A percentile compares a stretch with the other conserved stretches of the same genome.
phyloP scores from a whole-genome alignment of 2,329 filamentous ascomycete genomes.

The Coniochaeta sp. region DNA sequence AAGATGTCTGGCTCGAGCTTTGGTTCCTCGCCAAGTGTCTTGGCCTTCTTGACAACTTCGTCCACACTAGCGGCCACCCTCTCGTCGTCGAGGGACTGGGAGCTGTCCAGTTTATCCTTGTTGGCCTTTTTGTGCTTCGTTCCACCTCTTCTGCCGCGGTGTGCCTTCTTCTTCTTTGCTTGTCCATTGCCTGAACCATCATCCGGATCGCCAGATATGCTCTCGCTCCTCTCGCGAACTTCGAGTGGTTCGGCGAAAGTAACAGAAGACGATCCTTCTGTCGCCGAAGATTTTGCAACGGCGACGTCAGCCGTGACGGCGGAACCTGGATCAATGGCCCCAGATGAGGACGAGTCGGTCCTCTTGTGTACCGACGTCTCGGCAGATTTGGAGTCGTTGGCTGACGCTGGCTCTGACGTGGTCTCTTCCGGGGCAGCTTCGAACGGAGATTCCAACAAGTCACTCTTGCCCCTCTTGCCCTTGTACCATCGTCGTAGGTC shows the following conservation, averaged over 20 bases:
- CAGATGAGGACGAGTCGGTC: not conserved
- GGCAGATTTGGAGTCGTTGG: not conserved
- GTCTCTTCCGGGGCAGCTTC: not conserved
- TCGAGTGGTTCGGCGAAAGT: constrained; percentile 11
- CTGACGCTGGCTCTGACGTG: not conserved
- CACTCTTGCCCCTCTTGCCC: constrained; percentile 14
- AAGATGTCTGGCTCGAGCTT: constrained; percentile 55
- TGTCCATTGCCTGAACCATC: constrained; percentile 28
- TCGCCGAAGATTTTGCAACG: not conserved
- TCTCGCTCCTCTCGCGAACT: not conserved
- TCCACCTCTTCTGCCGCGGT: constrained; percentile 65
- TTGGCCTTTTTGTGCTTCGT: constrained; percentile 54
- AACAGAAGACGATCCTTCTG: constrained; percentile 6
- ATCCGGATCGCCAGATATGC: not conserved
- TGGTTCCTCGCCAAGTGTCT: constrained; percentile 45
- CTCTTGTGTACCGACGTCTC: not conserved
- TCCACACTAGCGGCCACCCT: constrained; percentile 43
- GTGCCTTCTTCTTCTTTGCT: constrained; percentile 60
- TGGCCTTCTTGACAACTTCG: constrained; percentile 52
- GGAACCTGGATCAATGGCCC: not conserved
- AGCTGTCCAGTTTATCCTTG: constrained; percentile 43
- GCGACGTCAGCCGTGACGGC: not conserved
- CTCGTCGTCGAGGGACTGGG: constrained; percentile 42
- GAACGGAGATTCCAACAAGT: not conserved
- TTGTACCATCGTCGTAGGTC: constrained; percentile 33